Base-by-base conservation (phyloP, 495 filamentous ascomycete species). In the Aspergillus bridgeri region DNA sequence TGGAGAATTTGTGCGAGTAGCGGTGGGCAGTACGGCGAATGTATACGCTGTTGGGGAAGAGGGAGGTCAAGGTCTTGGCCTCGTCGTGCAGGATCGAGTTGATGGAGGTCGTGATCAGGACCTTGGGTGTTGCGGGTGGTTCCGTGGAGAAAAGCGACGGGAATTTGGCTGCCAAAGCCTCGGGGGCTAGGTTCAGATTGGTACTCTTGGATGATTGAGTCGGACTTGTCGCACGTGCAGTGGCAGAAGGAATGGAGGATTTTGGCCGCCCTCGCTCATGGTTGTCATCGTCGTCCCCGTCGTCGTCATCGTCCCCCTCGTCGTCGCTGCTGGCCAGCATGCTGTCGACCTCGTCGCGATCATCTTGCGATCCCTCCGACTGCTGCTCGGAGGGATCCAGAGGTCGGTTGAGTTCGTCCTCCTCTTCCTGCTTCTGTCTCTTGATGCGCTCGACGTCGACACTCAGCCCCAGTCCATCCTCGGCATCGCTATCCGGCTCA, bases 41-140 rank as follows among this genome's bases (percentile, higher is more conserved):
- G 73, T 97, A 98, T 46, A 81, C 86, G 61, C 84, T 84, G 74
- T 96, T 91, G 2, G 94, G 93, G 72, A 98, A 92, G 51, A 97
- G 70, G 13, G 76, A 79, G 48, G 87, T 89, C 47, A 98, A 81
- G 38, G 89, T 75, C 58, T 89, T 71, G 48, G 89, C 89, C 81
- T 96, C 84, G 56, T 87, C 66, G 75, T 98, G 92, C 22, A 96
- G 80, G 17, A 86, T 92, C 7, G 88, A 90, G 71, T 96, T 87
- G 54, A 96, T 72, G 13, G 81, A 86, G 24, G 93, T 97, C 8
- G 94, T 98, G 66, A 98, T 84, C 18, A 98, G 84, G 59, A 96
- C 85, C 70, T 92, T 94, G 50, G 94, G 86, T 7, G 70, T 55
- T 51, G 75, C 64, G 47, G 83, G 69, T 27, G 83, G 59, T 54